phyloP scores from a whole-genome alignment of 768 basidiomycete genomes.

The Leccinum ochraceum region DNA sequence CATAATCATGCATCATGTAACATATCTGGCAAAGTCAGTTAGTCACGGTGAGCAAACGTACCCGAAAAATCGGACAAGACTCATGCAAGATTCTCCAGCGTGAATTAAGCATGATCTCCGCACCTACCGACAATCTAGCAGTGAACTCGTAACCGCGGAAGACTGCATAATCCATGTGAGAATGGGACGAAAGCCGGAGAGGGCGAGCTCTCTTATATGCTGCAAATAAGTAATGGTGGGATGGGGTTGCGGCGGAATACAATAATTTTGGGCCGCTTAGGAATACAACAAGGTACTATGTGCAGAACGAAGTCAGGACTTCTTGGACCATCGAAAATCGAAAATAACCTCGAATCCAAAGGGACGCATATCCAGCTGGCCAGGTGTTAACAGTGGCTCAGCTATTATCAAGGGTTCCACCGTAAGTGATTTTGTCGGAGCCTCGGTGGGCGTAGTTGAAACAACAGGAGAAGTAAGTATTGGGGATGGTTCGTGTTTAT shows the following conservation, averaged over 20 bases:
- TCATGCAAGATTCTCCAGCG: neutral
- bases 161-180: neutral
- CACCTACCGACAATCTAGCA: neutral
- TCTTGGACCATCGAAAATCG: conserved; percentile 68
- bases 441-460: conserved; percentile 6
- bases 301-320: conserved; percentile 15
- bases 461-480: neutral
- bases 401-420: conserved; percentile 15
- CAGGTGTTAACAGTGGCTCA: conserved; percentile 33
- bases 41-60: neutral
- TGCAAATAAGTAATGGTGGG: neutral
- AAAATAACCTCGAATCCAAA: conserved; percentile 73
- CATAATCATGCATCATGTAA: neutral
- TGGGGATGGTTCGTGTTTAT: conserved; percentile 2
- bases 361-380: conserved; percentile 69
- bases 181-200: neutral
- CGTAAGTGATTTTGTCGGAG: conserved; percentile 2
- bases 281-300: conserved; percentile 24
- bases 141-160: neutral
- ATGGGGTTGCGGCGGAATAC: conserved; percentile 11
- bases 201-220: neutral
- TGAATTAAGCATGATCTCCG: neutral
- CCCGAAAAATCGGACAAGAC: neutral
- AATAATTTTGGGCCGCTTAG: conserved; percentile 13
- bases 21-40: neutral